Evolutionary conservation across 257 asterid species (phyloP), one percentile per base, ranked within the genome.

Genomic region (Solanum gracilifrons): DNA sequence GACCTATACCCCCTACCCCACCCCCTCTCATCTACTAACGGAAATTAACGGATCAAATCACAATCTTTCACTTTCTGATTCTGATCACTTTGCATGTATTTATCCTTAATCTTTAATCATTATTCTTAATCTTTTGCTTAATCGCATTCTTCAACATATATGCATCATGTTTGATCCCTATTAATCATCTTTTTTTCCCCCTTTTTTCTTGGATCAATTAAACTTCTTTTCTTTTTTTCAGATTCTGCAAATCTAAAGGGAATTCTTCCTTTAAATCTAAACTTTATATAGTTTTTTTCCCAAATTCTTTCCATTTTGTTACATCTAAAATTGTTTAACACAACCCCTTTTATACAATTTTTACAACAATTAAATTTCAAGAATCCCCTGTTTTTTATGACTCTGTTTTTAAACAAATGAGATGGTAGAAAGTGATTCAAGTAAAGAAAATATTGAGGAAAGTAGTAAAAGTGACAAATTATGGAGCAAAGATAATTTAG

Each of bases 341-440:
- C 84, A 41, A 41, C 36, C 84, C 64, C 60, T 41, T 77, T 41
- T 41, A 41, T 25, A 16, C 25, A 77, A 0, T 41, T 41, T 76
- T 41, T 15, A 79, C 64, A 11, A 77, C 33, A 35, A 16, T 77
- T 25, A 25, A 25, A 0, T 77, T 41, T 77, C 64, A 77, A 25
- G 64, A 41, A 77, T 43, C 33, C 37, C 25, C 21, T 41, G 64
- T 5, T 79, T 43, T 79, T n/a, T 41, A 15, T 41, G 84, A 79
- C 16, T 37, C 12, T 39, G 35, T 39, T 37, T 39, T 1, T 37
- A 1, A n/a, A 76, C 33, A 76, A 39, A 39, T 72, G 89, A 90
- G 91, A 96, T 95, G 98, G 87, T 94, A 41, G 94, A 92, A 84
- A 87, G 88, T 90, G 87, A 88, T 90, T 87, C 84, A 23, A 76